Evolutionary conservation across 345 rosid genomes (phyloP).

Genomic region (Pugionium cornutum): DNA sequence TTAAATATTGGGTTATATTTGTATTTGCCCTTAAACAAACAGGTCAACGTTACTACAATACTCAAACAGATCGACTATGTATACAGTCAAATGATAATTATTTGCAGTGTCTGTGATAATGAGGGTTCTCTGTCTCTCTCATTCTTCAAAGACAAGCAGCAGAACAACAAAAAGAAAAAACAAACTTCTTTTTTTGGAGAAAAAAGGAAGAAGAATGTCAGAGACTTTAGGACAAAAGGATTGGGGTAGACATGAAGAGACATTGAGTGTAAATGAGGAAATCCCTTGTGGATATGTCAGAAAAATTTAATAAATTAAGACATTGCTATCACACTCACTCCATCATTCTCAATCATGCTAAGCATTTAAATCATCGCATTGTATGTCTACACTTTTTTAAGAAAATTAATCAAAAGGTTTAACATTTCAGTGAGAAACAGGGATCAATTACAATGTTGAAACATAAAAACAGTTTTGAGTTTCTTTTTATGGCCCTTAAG

Average conservation of each 20-base stretch:
- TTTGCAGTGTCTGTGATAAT: background rate
- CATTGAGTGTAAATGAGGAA: slow-evolving; percentile 37
- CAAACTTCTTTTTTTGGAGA: background rate
- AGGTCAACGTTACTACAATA: background rate
- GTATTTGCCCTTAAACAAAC: background rate
- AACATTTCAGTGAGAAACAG: background rate
- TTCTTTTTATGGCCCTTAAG: background rate
- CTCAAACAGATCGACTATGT: background rate
- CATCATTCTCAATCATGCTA: slow-evolving; percentile 40
- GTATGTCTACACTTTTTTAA: slow-evolving; percentile 13
- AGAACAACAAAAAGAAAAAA: slow-evolving; percentile 7
- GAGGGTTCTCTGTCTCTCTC: background rate
- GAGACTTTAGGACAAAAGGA: slow-evolving; percentile 28
- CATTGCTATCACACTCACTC: slow-evolving; percentile 1
- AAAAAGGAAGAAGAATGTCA: slow-evolving; percentile 32
- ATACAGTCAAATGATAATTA: background rate
- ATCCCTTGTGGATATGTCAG: slow-evolving; percentile 42
- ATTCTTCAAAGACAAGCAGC: slow-evolving; percentile 8
- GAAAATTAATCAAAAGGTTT: slow-evolving; percentile 1
- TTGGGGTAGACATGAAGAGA: slow-evolving; percentile 30
- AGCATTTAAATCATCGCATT: slow-evolving; percentile 28
- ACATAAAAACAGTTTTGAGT: background rate
- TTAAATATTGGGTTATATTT: background rate
- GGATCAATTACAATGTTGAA: background rate
- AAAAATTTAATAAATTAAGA: slow-evolving; percentile 14